Conservation (phyloP, 305 asterid species). For the Nicotiana rustica region DNA sequence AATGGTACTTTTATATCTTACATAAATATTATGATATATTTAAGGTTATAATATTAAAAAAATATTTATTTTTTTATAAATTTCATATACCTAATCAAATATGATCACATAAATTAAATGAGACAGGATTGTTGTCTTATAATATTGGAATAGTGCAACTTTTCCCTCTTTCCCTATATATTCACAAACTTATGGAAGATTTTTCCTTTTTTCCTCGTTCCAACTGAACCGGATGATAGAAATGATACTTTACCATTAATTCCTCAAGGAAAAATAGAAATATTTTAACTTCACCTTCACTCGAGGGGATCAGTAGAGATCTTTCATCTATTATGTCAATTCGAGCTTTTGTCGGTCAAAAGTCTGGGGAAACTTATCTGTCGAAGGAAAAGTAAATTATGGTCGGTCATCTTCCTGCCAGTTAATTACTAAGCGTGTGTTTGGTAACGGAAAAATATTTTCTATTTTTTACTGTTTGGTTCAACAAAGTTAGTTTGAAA, state of each 20-base stretch:
- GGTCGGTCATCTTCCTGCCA: not conserved
- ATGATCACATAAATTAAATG: not conserved
- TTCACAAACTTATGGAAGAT: not conserved
- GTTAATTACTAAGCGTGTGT: not conserved
- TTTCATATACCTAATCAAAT: not conserved
- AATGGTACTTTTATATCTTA: no score
- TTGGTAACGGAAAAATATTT: no score
- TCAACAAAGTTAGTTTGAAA: no score
- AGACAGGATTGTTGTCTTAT: no score
- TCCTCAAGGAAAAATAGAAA: not conserved
- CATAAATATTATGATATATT: not conserved
- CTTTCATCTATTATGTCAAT: not conserved
- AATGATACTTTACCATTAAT: not conserved
- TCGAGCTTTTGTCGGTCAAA: not conserved
- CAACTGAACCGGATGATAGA: conserved; percentile 11
- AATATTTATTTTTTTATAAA: no score
- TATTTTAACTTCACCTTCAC: not conserved
- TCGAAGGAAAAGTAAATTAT: not conserved
- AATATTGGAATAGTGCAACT: no score
- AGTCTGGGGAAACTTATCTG: not conserved
- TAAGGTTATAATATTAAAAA: not conserved
- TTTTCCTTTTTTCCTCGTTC: not conserved
- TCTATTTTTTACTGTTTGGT: no score
- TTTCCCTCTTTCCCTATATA: no score
- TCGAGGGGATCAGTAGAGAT: not conserved